phyloP scores from a whole-genome alignment of 2,329 filamentous ascomycete genomes.

The Epichloe amarillans region DNA sequence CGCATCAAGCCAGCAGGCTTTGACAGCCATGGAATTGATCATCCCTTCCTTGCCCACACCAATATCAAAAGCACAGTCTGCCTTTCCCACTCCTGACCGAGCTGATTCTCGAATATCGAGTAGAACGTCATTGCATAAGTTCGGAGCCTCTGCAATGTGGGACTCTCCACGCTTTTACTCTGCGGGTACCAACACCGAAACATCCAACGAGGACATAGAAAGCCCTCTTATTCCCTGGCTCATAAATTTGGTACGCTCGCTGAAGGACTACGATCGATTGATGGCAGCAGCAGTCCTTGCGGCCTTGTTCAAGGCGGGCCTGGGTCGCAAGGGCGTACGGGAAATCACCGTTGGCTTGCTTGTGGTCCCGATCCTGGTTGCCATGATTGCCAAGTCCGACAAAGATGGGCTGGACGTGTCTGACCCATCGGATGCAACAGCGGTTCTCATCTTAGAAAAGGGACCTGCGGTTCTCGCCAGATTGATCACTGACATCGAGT shows the following conservation, averaged over 20 bases:
- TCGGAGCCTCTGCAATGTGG: constrained; percentile 17
- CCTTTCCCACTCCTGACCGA: constrained; percentile 11
- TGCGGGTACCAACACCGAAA: constrained; percentile 16
- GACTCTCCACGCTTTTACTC: constrained; percentile 19
- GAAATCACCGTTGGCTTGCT: constrained; percentile 52
- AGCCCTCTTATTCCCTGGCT: constrained; percentile 63
- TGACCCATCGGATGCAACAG: constrained; percentile 22
- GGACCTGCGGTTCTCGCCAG: constrained; percentile 65
- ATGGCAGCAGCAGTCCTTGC: constrained; percentile 58
- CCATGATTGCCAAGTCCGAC: constrained; percentile 36
- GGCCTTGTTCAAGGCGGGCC: constrained; percentile 53
- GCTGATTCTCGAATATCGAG: constrained; percentile 18
- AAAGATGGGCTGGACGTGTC: constrained; percentile 32
- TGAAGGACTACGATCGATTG: constrained; percentile 44
- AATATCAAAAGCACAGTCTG: constrained; percentile 18
- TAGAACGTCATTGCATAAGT: constrained; percentile 16
- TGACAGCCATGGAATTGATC: constrained; percentile 50
- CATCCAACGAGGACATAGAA: constrained; percentile 46
- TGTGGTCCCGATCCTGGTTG: constrained; percentile 56
- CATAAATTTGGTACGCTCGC: constrained; percentile 47
- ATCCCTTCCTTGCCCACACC: constrained; percentile 41
- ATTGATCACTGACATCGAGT: constrained; percentile 64
- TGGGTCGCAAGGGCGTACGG: constrained; percentile 46
- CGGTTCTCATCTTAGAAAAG: constrained; percentile 45
- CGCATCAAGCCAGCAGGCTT: constrained; percentile 23